phyloP scores from a whole-genome alignment of 1,139 yeast genomes.

The Geotrichum reessii region DNA sequence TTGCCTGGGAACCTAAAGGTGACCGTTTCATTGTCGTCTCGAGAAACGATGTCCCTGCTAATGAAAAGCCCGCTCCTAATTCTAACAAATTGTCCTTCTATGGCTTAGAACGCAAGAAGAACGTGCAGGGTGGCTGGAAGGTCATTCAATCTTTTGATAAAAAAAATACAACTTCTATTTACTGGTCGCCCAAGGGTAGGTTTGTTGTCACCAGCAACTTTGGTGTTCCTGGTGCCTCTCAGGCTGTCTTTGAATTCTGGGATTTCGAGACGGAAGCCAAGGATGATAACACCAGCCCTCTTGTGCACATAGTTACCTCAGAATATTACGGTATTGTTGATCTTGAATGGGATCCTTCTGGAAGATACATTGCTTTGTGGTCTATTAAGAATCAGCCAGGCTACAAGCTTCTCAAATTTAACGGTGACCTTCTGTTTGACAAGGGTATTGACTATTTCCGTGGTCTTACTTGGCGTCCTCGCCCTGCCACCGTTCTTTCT shows the following conservation, averaged over 20 bases:
- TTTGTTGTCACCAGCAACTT: conserved; percentile 74
- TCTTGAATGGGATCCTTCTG: conserved; percentile 92
- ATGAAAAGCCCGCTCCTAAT: conserved; percentile 46
- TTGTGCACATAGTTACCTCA: conserved; percentile 59
- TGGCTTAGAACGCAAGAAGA: conserved; percentile 62
- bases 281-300: conserved; percentile 47
- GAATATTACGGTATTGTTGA: conserved; percentile 77
- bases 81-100: conserved; percentile 72
- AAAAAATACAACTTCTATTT: conserved; percentile 66
- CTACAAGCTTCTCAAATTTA: conserved; percentile 76
- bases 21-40: conserved; percentile 82
- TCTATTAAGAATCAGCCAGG: conserved; percentile 85
- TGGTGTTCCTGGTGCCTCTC: conserved; percentile 49
- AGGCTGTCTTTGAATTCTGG: conserved; percentile 63
- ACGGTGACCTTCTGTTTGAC: conserved; percentile 71
- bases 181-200: conserved; percentile 93
- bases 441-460: conserved; percentile 78
- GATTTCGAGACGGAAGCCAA: conserved; percentile 60
- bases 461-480: conserved; percentile 94
- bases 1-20: conserved; percentile 95
- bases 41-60: conserved; percentile 41
- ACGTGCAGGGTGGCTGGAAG: conserved; percentile 51
- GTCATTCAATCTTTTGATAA: conserved; percentile 51
- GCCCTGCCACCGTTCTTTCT: conserved; percentile 74
- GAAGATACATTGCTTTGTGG: conserved; percentile 80